A percentile compares a stretch with the other conserved stretches of the same genome.
Conservation (phyloP, 2,329 filamentous ascomycete species). For the Diaporthe sp. region DNA sequence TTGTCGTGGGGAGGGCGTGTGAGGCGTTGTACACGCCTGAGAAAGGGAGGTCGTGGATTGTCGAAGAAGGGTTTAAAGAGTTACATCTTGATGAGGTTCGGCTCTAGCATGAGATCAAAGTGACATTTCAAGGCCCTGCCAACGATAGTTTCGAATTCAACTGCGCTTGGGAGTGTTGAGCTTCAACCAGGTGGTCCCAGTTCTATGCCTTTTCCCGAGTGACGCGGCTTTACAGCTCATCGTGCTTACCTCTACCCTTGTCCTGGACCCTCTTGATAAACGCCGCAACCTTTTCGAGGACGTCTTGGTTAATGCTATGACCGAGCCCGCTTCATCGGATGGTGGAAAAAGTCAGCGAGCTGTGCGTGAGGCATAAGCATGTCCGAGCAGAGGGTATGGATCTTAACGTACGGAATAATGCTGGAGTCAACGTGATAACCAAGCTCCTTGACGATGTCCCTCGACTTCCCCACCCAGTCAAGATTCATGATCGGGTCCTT, state of each 20-base stretch:
- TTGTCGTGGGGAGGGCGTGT: conserved; percentile 89
- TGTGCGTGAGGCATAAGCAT: not conserved
- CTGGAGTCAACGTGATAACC: conserved; percentile 29
- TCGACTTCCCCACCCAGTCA: conserved; percentile 32
- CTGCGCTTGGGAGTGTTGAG: too few species aligned
- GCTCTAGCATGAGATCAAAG: conserved; percentile 8
- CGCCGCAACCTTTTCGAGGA: not conserved
- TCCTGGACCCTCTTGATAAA: conserved; percentile 24
- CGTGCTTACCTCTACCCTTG: conserved; percentile 7
- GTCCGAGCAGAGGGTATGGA: not conserved
- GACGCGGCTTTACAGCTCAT: conserved; percentile 19
- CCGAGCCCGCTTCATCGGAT: conserved; percentile 7
- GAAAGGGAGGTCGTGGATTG: conserved; percentile 78
- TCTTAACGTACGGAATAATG: conserved; percentile 22
- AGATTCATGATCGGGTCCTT: conserved; percentile 28
- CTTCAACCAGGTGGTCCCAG: not conserved
- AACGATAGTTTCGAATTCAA: too few species aligned
- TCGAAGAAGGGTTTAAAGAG: conserved; percentile 88
- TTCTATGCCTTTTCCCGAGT: not conserved
- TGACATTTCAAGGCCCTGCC: not conserved
- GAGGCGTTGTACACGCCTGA: conserved; percentile 77
- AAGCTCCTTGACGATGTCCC: conserved; percentile 3
- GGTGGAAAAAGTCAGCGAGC: not conserved
- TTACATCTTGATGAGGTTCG: conserved; percentile 65
- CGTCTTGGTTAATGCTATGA: conserved; percentile 35